Conservation (phyloP, 2,329 filamentous ascomycete genomes). For the Colletotrichum filicis region DNA sequence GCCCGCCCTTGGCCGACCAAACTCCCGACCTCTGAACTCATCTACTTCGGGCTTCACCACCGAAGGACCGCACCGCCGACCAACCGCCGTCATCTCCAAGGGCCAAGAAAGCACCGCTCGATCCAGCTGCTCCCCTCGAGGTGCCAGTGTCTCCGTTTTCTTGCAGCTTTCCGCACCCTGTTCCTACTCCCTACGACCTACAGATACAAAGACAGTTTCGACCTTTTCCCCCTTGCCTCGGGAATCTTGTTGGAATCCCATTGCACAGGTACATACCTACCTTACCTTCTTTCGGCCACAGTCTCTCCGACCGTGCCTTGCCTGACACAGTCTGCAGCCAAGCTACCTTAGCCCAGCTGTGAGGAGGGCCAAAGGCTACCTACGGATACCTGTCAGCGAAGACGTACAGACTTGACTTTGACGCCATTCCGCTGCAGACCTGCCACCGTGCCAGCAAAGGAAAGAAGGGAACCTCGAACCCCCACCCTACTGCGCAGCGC, state of each 20-base stretch:
- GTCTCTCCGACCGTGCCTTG: not conserved
- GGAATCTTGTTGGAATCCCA: not conserved
- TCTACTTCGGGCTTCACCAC: slow-evolving; percentile 30
- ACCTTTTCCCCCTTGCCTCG: not conserved
- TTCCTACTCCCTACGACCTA: not conserved
- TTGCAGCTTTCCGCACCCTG: slow-evolving; percentile 14
- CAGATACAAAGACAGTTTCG: not conserved
- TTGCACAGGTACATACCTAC: not conserved
- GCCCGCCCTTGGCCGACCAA: slow-evolving; percentile 22
- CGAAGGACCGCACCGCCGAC: slow-evolving; percentile 23
- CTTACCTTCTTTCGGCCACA: not conserved
- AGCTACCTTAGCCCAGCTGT: not conserved
- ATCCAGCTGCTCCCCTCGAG: not conserved
- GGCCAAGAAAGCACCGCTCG: not conserved
- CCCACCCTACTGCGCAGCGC: slow-evolving; percentile 6
- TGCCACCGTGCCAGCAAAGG: not conserved
- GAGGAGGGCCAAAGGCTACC: no score
- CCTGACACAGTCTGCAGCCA: not conserved
- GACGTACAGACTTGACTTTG: not conserved
- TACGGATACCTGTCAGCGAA: not conserved
- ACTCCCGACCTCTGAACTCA: slow-evolving; percentile 1
- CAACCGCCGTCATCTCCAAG: slow-evolving; percentile 26
- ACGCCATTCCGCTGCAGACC: slow-evolving; percentile 9
- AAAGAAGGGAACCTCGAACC: not conserved
- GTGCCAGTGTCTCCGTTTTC: slow-evolving; percentile 25